Percentiles rank a stretch among this genome's conserved stretches.
Conservation (phyloP, 2,329 filamentous ascomycete genomes). For the Aspergillus nomiae region DNA sequence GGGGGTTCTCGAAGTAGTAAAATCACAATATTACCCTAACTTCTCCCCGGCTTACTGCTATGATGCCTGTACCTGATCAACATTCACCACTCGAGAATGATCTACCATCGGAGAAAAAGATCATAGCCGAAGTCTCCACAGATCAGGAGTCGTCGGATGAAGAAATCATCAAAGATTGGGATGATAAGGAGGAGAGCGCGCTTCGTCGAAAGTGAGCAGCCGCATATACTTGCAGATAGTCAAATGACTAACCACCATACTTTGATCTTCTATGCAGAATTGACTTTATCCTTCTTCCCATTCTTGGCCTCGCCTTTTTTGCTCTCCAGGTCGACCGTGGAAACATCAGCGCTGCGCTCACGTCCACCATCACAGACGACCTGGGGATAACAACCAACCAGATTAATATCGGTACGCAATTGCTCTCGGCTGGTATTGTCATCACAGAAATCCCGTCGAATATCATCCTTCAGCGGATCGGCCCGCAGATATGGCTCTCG, state of each 20-base stretch:
- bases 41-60: background rate
- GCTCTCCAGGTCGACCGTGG: constrained; percentile 30
- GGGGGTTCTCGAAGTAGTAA: background rate
- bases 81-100: background rate
- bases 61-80: background rate
- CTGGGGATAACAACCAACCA: constrained; percentile 54
- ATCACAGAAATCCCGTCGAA: constrained; percentile 53
- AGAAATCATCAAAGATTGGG: constrained; percentile 1
- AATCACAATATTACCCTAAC: background rate
- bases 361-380: constrained; percentile 55
- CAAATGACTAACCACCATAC: background rate
- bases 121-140: background rate
- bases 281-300: background rate
- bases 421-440: constrained; percentile 55
- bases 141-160: background rate
- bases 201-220: constrained; percentile 1
- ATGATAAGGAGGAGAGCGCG: background rate
- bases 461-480: constrained; percentile 55
- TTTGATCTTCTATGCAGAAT: background rate
- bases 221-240: background rate
- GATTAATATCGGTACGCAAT: constrained; percentile 57
- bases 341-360: constrained; percentile 55
- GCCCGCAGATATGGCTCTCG: constrained; percentile 57
- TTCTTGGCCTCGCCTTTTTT: background rate
- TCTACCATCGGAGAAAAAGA: background rate